Percentiles rank a stretch among this genome's conserved stretches.
Conservation (phyloP, 371 early-diverging fungal genomes). For the Mucor velutinosus region DNA sequence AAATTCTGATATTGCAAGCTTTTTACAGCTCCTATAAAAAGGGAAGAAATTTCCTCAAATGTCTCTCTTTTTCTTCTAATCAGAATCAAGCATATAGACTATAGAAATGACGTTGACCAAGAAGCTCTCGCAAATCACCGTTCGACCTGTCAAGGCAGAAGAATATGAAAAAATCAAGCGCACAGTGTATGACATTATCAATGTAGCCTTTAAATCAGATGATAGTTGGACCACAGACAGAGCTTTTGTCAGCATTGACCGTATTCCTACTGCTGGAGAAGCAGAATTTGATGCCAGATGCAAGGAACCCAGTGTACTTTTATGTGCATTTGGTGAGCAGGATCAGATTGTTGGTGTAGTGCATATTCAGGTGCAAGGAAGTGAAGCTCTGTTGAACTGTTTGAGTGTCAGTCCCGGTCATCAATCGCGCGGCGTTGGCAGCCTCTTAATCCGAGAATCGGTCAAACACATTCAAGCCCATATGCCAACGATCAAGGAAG, state of each 20-base stretch:
- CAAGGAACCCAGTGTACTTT: slow-evolving; percentile 7
- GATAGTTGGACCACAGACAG: slow-evolving; percentile 26
- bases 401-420: slow-evolving; percentile 50
- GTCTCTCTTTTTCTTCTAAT: background rate
- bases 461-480: slow-evolving; percentile 34
- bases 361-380: slow-evolving; percentile 14
- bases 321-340: slow-evolving; percentile 17
- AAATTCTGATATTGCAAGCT: background rate
- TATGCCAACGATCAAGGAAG: slow-evolving; percentile 28
- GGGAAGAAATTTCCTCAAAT: background rate
- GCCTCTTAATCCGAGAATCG: slow-evolving; percentile 43
- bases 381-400: slow-evolving; percentile 33
- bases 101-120: background rate
- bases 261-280: slow-evolving; percentile 2
- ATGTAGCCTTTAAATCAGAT: slow-evolving; percentile 21
- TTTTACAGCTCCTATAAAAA: background rate
- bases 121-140: background rate
- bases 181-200: slow-evolving; percentile 9
- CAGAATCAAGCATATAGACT: background rate
- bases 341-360: slow-evolving; percentile 35
- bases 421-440: slow-evolving; percentile 58
- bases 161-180: background rate
- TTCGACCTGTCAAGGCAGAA: background rate
- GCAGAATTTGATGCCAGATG: slow-evolving; percentile 1
- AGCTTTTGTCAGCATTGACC: slow-evolving; percentile 14